phyloP scores from a whole-genome alignment of 1,284 basidiomycete genomes.

The Cystobasidiaceae sp. region DNA sequence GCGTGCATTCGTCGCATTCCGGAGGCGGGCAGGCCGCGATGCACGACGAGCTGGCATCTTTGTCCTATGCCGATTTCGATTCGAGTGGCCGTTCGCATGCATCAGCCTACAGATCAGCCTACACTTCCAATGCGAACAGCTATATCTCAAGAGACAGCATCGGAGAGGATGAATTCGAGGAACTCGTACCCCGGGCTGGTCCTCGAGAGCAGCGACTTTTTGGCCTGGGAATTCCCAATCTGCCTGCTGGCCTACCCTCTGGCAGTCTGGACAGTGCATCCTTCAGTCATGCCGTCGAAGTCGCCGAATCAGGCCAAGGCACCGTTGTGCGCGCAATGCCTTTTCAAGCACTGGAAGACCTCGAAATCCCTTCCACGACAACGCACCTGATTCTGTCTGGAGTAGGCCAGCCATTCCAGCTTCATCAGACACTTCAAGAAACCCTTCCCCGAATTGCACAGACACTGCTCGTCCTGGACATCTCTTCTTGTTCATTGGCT shows the following conservation, averaged over 20 bases:
- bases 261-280: not conserved
- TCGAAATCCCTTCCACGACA: slow-evolving; percentile 56
- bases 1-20: too few species aligned
- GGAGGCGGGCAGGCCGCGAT: too few species aligned
- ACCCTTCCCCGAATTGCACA: slow-evolving; percentile 64
- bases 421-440: slow-evolving; percentile 65
- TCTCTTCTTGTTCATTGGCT: slow-evolving; percentile 75
- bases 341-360: not conserved
- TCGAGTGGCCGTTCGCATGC: not conserved
- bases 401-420: slow-evolving; percentile 65
- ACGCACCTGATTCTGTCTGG: slow-evolving; percentile 81
- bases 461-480: slow-evolving; percentile 79
- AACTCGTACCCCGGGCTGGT: not conserved
- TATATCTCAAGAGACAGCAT: not conserved
- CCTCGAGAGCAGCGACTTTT: not conserved
- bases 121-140: slow-evolving; percentile 9
- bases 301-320: slow-evolving; percentile 14
- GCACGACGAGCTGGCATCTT: not conserved
- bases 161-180: not conserved
- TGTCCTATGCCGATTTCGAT: not conserved
- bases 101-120: not conserved
- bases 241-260: not conserved
- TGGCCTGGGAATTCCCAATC: not conserved
- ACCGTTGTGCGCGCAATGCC: not conserved
- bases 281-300: slow-evolving; percentile 12